These are phyloP conservation scores for Sporodiniella umbellata DNA, from an alignment of 371 early-diverging fungal genomes.

Conservation along the genomic window DNA sequence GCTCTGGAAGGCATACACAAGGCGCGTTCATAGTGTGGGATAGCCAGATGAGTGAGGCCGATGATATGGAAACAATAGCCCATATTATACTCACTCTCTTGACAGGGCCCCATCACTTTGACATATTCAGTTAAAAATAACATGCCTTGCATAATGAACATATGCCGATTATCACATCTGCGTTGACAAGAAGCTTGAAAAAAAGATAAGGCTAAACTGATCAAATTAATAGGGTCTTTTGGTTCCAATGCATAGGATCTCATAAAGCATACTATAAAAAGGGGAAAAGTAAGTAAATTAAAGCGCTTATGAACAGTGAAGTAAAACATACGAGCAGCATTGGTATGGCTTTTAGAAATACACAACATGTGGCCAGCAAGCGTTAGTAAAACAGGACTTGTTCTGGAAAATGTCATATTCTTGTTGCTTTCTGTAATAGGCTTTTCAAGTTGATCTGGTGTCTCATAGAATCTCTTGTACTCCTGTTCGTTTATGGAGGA, in stretches of 20 bases:
- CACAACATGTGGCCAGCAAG: constrained; percentile 62
- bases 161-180: constrained; percentile 67
- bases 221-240: constrained; percentile 63
- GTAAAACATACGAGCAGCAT: constrained; percentile 54
- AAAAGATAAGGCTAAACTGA: constrained; percentile 61
- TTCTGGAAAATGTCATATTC: not conserved
- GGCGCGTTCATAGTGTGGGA: constrained; percentile 76
- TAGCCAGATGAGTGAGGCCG: constrained; percentile 76
- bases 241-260: constrained; percentile 58
- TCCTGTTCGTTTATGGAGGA: constrained; percentile 13
- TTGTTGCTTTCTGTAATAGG: not conserved
- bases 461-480: constrained; percentile 14
- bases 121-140: constrained; percentile 69
- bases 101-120: constrained; percentile 45
- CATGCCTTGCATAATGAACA: constrained; percentile 64
- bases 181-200: constrained; percentile 68
- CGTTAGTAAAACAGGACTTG: constrained; percentile 46
- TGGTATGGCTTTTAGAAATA: constrained; percentile 50
- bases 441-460: not conserved
- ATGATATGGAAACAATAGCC: constrained; percentile 85
- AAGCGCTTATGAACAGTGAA: too few relatives aligned
- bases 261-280: constrained; percentile 53
- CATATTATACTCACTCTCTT: constrained; percentile 84
- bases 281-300: too few relatives aligned
- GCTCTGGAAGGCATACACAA: constrained; percentile 51